Percentiles rank a stretch among this genome's conserved stretches.
phyloP scores from a whole-genome alignment of 305 asterid species.

The Ruellia speciosa region DNA sequence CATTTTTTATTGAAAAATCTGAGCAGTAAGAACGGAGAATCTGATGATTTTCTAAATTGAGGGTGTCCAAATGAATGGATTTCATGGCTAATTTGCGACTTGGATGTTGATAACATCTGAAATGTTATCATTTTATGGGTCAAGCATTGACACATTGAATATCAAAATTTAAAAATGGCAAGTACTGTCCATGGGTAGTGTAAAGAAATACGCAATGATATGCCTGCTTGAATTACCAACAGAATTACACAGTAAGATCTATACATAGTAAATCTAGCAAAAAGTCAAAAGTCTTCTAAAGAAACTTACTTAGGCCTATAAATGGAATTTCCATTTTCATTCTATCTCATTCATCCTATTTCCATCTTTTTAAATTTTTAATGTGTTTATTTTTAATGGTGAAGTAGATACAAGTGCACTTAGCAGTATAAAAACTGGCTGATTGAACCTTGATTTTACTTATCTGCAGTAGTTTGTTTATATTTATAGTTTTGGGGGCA shows the following conservation, averaged over 20 bases:
- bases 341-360: too few species aligned
- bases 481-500: too few species aligned
- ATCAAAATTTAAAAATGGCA: neutral
- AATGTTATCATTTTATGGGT: neutral
- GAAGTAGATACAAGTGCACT: too few species aligned
- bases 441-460: too few species aligned
- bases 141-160: neutral
- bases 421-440: too few species aligned
- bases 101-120: neutral
- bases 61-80: neutral
- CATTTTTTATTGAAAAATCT: slow-evolving; percentile 1
- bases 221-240: neutral
- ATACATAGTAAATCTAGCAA: neutral
- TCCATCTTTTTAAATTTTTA: too few species aligned
- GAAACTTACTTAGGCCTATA: neutral
- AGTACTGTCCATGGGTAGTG: neutral
- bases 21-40: too few species aligned
- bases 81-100: neutral
- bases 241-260: neutral
- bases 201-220: too few species aligned
- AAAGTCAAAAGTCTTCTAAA: neutral
- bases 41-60: slow-evolving; percentile 10
- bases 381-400: too few species aligned
- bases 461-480: too few species aligned
- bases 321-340: neutral